Evolutionary conservation across 2,329 filamentous ascomycete genomes (phyloP), one percentile per base, ranked within the genome.

Genomic region (Diaporthe eres): DNA sequence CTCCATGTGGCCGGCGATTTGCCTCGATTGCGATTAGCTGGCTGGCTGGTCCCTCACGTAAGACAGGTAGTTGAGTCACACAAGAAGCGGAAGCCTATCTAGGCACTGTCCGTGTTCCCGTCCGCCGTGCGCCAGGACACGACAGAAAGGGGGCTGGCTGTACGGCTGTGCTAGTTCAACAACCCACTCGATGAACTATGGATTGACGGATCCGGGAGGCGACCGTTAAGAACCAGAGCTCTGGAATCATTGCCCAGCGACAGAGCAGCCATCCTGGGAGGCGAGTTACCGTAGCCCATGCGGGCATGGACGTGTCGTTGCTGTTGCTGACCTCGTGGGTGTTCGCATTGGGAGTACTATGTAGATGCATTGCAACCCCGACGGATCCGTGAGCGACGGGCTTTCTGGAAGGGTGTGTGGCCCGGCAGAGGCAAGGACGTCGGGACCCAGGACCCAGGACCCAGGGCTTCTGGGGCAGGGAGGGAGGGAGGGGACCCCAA

Each of bases 331-430:
- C 57, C 42, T 55, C 51, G 60, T 68, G 71, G 51, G 53, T 15
- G 74, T 65, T 73, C 74, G 74, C 60, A 73, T 55, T 57, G 58
- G 34, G 28, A 60, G 57, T 60, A 53, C 65, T 49, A 74, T 58
- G 72, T 67, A 57, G 68, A 75, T 72, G 74, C 74, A 53, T 71
- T 75, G 74, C 74, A 75, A 75, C 74, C 74, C 74, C 74, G 74
- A 72, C 68, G 42, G 70, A 73, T 73, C 68, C 74, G 68, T 70
- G 70, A 73, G 68, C 42, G 34, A 65, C 49, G 15, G 58, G 37
- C 19, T 44, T 65, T 58, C 37, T 49, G 55, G 47, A 44, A 51
- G 67, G 74, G 74, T 72, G 71, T 63, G 74, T 75, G 60, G 60
- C 63, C 74, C 70, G 74, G 70, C 74, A 75, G 57, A 60, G 47